Percentiles rank a stretch among this genome's conserved stretches.
phyloP scores from a whole-genome alignment of 78 protist genomes.

The Capsaspora owczarzaki region DNA sequence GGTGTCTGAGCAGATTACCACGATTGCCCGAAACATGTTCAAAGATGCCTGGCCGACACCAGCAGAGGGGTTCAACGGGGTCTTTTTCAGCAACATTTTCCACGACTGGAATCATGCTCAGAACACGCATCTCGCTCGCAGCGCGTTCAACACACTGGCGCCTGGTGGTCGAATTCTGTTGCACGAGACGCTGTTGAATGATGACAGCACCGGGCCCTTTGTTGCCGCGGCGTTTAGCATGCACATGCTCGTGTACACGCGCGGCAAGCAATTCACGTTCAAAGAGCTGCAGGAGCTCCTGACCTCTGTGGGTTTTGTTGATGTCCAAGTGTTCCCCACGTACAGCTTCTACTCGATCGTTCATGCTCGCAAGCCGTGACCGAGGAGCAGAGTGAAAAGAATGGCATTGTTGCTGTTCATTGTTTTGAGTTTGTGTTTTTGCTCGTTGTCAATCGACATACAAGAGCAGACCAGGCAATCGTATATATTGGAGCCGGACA shows the following conservation, averaged over 20 bases:
- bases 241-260: slow-evolving; percentile 5
- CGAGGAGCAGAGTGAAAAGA: too few relatives aligned
- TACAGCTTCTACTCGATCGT: background rate
- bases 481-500: too few relatives aligned
- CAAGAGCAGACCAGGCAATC: too few relatives aligned
- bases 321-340: background rate
- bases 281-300: background rate
- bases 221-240: background rate
- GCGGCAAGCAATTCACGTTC: background rate
- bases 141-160: background rate
- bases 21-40: background rate
- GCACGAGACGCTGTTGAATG: background rate
- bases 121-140: background rate
- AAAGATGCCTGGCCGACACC: background rate
- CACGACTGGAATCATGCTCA: background rate
- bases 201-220: background rate
- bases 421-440: too few relatives aligned
- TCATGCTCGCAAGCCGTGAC: too few relatives aligned
- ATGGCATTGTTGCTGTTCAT: too few relatives aligned
- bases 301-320: background rate
- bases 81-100: background rate
- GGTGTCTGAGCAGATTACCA: background rate
- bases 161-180: background rate
- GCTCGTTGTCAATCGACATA: too few relatives aligned
- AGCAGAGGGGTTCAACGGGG: background rate